These are phyloP conservation scores for Arachis monticola DNA, from an alignment of 331 rosid species.

Conservation along the genomic window DNA sequence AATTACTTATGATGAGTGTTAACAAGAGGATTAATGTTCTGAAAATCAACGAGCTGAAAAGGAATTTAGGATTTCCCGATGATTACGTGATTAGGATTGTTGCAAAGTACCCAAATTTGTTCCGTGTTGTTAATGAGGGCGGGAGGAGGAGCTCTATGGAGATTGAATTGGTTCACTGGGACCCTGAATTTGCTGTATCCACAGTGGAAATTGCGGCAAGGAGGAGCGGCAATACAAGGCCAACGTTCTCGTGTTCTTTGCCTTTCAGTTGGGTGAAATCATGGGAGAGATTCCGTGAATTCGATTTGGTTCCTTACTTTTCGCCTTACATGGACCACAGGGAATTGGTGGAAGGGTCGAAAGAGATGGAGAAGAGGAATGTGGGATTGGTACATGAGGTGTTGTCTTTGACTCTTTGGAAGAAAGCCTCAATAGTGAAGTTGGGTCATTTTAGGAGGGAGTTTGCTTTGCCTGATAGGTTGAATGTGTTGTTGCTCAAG, in stretches of 20 bases:
- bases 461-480: constrained; percentile 65
- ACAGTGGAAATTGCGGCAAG: constrained; percentile 53
- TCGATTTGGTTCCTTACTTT: constrained; percentile 64
- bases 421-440: constrained; percentile 75
- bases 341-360: constrained; percentile 59
- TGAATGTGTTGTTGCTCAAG: constrained; percentile 74
- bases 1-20: constrained; percentile 70
- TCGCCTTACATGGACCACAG: constrained; percentile 63
- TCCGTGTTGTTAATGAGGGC: constrained; percentile 63
- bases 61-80: constrained; percentile 76
- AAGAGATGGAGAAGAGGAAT: constrained; percentile 82
- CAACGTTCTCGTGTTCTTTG: constrained; percentile 60
- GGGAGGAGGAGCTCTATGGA: constrained; percentile 76
- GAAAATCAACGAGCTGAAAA: constrained; percentile 68
- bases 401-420: constrained; percentile 81
- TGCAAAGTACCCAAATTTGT: constrained; percentile 57
- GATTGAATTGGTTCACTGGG: constrained; percentile 74
- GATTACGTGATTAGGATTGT: constrained; percentile 72
- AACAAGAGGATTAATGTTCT: constrained; percentile 61
- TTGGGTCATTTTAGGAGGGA: constrained; percentile 79
- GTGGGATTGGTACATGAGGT: constrained; percentile 82
- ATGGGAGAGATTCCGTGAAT: constrained; percentile 68
- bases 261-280: constrained; percentile 82
- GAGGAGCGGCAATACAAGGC: constrained; percentile 44
- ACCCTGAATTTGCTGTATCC: constrained; percentile 68